A percentile compares a stretch with the other conserved stretches of the same genome.
Evolutionary conservation across 129 eudicot species (phyloP).

Genomic region (Lactuca sativa): DNA sequence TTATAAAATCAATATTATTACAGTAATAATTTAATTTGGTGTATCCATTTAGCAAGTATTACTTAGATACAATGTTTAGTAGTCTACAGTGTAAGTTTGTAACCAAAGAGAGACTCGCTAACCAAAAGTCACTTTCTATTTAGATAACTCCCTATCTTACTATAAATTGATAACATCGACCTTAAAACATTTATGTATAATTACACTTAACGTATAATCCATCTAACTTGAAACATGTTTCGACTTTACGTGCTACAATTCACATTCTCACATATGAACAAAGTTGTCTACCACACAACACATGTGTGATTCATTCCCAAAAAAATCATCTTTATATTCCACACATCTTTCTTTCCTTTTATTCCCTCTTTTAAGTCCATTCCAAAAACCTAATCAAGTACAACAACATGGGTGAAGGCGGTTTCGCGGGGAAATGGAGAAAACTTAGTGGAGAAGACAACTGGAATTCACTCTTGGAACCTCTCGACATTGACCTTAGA

Average conservation of each 20-base stretch:
- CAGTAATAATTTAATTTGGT: too few species aligned
- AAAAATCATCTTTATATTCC: not conserved
- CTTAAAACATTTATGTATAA: not conserved
- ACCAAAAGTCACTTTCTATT: too few species aligned
- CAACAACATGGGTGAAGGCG: not conserved
- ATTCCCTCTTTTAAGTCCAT: not conserved
- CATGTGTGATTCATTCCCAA: not conserved
- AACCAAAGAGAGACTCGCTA: too few species aligned
- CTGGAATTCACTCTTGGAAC: conserved; percentile 44
- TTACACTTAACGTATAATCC: not conserved
- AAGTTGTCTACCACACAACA: not conserved
- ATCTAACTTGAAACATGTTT: not conserved
- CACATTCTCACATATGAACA: not conserved
- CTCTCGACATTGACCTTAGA: conserved; percentile 31
- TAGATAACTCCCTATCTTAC: too few species aligned
- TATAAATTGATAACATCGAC: not conserved
- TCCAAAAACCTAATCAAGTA: not conserved
- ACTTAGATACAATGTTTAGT: too few species aligned
- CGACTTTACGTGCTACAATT: not conserved
- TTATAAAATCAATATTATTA: too few species aligned
- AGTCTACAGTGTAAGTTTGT: too few species aligned
- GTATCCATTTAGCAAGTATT: too few species aligned
- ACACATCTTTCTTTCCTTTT: not conserved
- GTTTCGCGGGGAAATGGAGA: conserved; percentile 45
- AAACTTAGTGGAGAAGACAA: conserved; percentile 48